Evolutionary conservation across 2,329 filamentous ascomycete species (phyloP), one percentile per base, ranked within the genome.

Genomic region (Aspergillus nomiae): DNA sequence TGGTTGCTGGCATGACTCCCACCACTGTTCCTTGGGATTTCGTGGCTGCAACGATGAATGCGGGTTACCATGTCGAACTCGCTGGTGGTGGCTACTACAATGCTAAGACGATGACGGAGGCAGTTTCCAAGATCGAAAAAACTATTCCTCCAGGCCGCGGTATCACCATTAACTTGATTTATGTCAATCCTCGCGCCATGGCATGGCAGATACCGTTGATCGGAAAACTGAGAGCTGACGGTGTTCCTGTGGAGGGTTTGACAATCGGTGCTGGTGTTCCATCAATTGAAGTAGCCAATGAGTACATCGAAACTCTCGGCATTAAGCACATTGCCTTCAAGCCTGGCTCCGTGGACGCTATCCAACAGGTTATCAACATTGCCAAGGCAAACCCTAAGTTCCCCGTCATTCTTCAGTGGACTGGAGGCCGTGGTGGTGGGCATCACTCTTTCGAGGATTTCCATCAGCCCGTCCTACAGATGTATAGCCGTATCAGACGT

Each of bases 381-480:
- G 94, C 93, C 66, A 94, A 92, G 80, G 92, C 92, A 16, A 94
- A 96, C 76, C 93, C 93, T 4, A 89, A 86, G 32, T 97, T 97
- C 84, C 93, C 94, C 16, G 87, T 97, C 58, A 88, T 96, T 61
- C 83, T 96, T 64, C 93, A 97, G 79, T 97, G 93, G 93, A 97
- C 94, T 66, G 93, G 94, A 74, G 93, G 94, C 53, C 90, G 93
- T 79, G 93, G 93, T 70, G 93, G 93, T 81, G 93, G 94, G 61
- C 94, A 97, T 77, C 93, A 97, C 82, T 96, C 92, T 1, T 96
- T 90, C 66, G 93, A 97, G 77, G 93, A 97, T 77, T 97, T 97
- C 85, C 93, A 97, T 77, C 90, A 94, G 73, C 93, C 93, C 8
- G 90, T 97, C 56, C 82, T 97, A 19, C 89, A 92, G 72, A 96